Evolutionary conservation across 2,329 filamentous ascomycete species (phyloP), one percentile per base, ranked within the genome.

Genomic region (Talaromyces rugulosus): DNA sequence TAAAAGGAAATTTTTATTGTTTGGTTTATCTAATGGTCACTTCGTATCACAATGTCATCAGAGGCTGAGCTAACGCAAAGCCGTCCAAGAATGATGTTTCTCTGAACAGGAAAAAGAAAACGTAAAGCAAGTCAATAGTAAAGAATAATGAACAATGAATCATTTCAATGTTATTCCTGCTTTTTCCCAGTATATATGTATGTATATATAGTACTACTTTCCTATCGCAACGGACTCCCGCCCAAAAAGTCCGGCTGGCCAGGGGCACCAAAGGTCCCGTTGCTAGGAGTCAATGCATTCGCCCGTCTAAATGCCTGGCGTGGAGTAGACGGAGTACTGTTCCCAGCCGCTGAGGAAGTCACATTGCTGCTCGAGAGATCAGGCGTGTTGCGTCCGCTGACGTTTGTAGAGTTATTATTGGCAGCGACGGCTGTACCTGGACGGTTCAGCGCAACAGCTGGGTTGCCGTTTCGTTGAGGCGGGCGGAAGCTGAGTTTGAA

Each of bases 401-500:
- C 67, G 54, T 74, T 75, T 62, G 74, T 69, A 67, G 75, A 70
- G 50, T 62, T 62, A 18, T 30, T 47, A n/a, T 34, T 54, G 5
- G 73, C 75, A 47, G 44, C 18, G 14, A 77, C 72, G 11, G 74
- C 74, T 9, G 75, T 77, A 27, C 75, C 75, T 6, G 75, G 75
- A n/a, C 75, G 70, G 33, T 74, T 75, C 52, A 75, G 70, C 42
- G 30, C 40, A n/a, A 53, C 58, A 47, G 58, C 58, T 34, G 58
- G 30, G 18, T 36, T 28, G 27, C 70, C 72, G 34, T 75, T 76
- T 40, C 77, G 74, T 50, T 76, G 73, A 11, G 85, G 85, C 4
- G 84, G 82, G 63, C 83, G 83, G 72, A 84, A 88, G 36, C 82
- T 82, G 70, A 76, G 83, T 70, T 82, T 86, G 68, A 78, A 83